phyloP scores from a whole-genome alignment of 176 grass and related monocot species.

The bread wheat (Triticum aestivum) region DNA sequence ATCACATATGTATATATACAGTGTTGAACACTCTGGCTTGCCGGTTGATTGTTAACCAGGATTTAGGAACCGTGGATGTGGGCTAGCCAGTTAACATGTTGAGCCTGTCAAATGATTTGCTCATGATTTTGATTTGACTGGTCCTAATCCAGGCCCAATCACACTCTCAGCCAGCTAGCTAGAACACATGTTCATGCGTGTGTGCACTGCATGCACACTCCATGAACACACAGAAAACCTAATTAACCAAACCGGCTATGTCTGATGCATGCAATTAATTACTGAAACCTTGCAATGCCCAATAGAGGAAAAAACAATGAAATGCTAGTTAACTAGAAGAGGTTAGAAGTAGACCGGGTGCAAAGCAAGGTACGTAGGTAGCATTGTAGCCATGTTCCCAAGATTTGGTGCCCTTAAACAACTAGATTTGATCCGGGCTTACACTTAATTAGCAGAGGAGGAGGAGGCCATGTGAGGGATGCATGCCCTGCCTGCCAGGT shows the following conservation, averaged over 20 bases:
- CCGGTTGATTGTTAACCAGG: background rate
- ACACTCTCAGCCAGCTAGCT: background rate
- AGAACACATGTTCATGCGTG: background rate
- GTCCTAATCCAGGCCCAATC: background rate
- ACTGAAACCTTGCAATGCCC: constrained; percentile 26
- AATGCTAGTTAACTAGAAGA: background rate
- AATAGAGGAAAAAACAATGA: background rate
- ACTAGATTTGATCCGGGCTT: background rate
- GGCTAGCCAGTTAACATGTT: background rate
- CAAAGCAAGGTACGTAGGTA: background rate
- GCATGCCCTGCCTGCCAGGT: constrained; percentile 15
- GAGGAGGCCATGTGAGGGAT: constrained; percentile 8
- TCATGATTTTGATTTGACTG: background rate
- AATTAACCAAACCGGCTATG: background rate
- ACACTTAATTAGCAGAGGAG: background rate
- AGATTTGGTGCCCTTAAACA: constrained; percentile 2
- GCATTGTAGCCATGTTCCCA: background rate
- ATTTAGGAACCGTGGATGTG: background rate
- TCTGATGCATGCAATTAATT: background rate
- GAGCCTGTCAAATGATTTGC: background rate
- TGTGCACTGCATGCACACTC: background rate
- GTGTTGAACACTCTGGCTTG: background rate
- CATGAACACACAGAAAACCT: background rate
- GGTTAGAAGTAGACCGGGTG: background rate
- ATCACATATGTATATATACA: background rate